Evolutionary conservation across 192 early-diverging fungal species (phyloP).

Genomic region (Dissophora globulifera): DNA sequence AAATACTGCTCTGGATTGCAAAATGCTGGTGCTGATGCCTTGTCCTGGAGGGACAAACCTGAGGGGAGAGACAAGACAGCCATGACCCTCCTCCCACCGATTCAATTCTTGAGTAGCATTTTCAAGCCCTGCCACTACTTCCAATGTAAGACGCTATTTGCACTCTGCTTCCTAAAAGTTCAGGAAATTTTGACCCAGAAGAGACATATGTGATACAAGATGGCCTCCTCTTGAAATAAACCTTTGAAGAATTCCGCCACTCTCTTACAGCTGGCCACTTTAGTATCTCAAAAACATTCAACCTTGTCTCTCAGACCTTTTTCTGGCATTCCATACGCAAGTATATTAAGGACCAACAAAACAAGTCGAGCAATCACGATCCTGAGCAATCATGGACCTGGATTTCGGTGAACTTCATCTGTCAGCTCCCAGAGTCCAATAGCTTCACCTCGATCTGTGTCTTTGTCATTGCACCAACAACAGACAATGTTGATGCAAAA

Average conservation of each 20-base stretch:
- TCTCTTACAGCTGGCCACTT: constrained; percentile 43
- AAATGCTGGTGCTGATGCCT: constrained; percentile 44
- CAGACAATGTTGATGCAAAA: too few relatives aligned
- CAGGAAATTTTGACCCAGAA: not conserved
- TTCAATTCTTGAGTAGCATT: constrained; percentile 1
- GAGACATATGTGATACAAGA: constrained; percentile 2
- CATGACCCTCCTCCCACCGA: constrained; percentile 15
- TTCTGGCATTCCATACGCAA: constrained; percentile 47
- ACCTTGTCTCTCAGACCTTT: constrained; percentile 36
- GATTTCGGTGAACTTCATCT: constrained; percentile 60
- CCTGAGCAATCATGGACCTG: constrained; percentile 46
- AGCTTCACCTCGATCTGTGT: constrained; percentile 44
- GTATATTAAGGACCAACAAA: constrained; percentile 20
- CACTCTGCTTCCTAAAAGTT: not conserved
- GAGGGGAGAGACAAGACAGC: not conserved
- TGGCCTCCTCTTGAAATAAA: constrained; percentile 4
- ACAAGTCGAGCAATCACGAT: constrained; percentile 36
- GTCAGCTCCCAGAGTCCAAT: constrained; percentile 10
- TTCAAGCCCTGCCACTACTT: not conserved
- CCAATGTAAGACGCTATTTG: constrained; percentile 1
- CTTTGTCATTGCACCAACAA: too few relatives aligned
- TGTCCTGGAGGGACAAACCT: constrained; percentile 44
- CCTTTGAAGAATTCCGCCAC: constrained; percentile 45
- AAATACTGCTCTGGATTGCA: constrained; percentile 24
- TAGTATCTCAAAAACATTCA: constrained; percentile 44